These are phyloP conservation scores for Polygonum maritimum DNA, from an alignment of 148 eudicot species.

Conservation along the genomic window DNA sequence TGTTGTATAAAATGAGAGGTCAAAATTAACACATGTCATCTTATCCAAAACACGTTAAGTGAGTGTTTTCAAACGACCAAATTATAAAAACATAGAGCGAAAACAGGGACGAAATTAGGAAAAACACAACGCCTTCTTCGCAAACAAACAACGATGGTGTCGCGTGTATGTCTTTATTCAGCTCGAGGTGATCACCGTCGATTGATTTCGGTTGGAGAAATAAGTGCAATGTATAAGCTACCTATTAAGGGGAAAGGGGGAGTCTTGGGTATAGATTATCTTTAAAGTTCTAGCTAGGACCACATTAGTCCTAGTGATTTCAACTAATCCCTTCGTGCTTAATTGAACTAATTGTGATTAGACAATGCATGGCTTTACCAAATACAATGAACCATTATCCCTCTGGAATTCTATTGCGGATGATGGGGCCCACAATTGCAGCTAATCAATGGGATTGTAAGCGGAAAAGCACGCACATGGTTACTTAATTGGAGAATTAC, in stretches of 20 bases:
- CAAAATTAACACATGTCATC: too few species aligned
- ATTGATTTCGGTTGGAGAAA: too few species aligned
- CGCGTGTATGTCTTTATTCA: too few species aligned
- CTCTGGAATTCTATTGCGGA: not conserved
- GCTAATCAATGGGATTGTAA: not conserved
- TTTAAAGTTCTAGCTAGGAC: not conserved
- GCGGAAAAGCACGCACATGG: not conserved
- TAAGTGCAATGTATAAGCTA: not conserved
- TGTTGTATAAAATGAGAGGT: too few species aligned
- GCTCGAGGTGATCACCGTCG: too few species aligned
- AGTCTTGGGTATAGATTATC: not conserved
- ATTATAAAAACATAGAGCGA: too few species aligned
- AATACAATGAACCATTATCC: not conserved
- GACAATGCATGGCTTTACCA: not conserved
- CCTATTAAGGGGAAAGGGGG: not conserved
- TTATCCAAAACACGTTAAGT: too few species aligned
- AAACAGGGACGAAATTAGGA: too few species aligned
- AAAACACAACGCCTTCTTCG: too few species aligned
- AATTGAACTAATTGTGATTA: not conserved
- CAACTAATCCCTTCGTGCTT: not conserved
- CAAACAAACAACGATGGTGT: too few species aligned
- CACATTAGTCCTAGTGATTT: not conserved
- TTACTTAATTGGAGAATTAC: not conserved
- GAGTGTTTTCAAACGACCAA: too few species aligned
- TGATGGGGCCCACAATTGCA: not conserved